Base-by-base conservation (phyloP, 441 rosid genomes). In the Populus hybrid region DNA sequence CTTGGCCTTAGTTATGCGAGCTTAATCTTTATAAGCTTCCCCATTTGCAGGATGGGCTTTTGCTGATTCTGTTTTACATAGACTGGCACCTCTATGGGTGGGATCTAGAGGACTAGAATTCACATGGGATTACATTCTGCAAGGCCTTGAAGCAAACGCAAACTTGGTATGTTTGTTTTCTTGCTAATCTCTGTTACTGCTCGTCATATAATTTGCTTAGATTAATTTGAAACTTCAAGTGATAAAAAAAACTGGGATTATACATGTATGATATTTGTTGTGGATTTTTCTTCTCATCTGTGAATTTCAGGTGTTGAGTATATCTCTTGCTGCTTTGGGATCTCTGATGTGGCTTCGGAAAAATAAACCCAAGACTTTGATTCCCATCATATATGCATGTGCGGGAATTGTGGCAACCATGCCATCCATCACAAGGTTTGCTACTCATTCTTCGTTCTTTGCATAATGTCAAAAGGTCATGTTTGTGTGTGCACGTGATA, bases 321-420 rank as follows among this genome's bases (percentile, higher is more conserved):
- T 94, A 84, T 94, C 98, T 38, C 87, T 95, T 75, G 95, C 97
- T 46, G 97, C 97, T 3, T 86, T 95, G 84, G 98, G 97, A 74
- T 95, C 99, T n/a, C 81, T 95, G 86, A 95, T 95, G 91, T 95
- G 97, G 97, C 95, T 95, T 59, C 91, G 97, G 74, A 95, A 93
- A 81, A 95, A 93, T 89, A 93, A 95, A 76, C 99, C 98, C 7
- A 95, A 86, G 89, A 84, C 93, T 6, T 81, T 93, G 85, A 88
- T 95, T 83, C 97, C 98, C 23, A 86, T 92, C 80, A 90, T 95
- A 68, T 95, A 95, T 86, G 83, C 86, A 3, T 95, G 95, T 81
- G 99, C 97, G 0, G 89, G 90, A 69, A 91, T 95, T 80, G 93
- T 93, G 11, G 96, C 99, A 7, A 93, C 98, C 64, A 92, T 95